Evolutionary conservation across 768 basidiomycete genomes (phyloP), one percentile per base, ranked within the genome.

Genomic region (Clitopilus hobsonii): DNA sequence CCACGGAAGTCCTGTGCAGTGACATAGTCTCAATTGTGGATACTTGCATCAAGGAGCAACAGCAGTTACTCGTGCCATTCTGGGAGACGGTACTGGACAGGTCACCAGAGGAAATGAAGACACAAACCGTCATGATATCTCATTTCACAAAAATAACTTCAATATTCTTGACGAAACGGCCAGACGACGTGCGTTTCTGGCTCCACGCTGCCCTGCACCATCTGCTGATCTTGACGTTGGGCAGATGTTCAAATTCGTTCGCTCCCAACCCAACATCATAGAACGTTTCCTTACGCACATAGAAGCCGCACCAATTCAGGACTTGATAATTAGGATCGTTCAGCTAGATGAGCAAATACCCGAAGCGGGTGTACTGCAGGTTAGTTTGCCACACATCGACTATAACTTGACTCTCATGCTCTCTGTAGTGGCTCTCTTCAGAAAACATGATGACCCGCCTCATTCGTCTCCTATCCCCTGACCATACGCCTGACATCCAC

Each of bases 121-220:
- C 83, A 13, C 82, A 88, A 61, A 90, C 89, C 75, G 81, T 87
- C 55, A 89, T 96, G 77, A 89, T 93, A 26, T 86, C 92, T 1
- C 90, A 92, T 69, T 99, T 97, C 75, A 85, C 88, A n/a, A 92
- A 96, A 70, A 90, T 98, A 61, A 97, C 93, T 65, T 85, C 88
- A 32, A 82, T 88, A 1, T 91, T 98, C 62, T 71, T 99, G 64
- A 85, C 78, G 59, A 95, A 94, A 75, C 90, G 91, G 70, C 91
- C 92, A 23, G 80, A 80, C 58, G 94, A 97, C 83, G 94, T 94
- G 72, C n/a, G 41, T 23, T 18, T 4, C 3, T 18, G 4, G 22
- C n/a, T 18, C 18, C 66, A 79, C 79, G 50, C 62, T 61, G 63
- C 67, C 62, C 62, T 62, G n/a, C 58, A 63, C 66, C 58, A 20